A percentile compares a stretch with the other conserved stretches of the same genome.
Conservation (phyloP, 176 grass and related monocot species). For the Calamus simplicifolius region DNA sequence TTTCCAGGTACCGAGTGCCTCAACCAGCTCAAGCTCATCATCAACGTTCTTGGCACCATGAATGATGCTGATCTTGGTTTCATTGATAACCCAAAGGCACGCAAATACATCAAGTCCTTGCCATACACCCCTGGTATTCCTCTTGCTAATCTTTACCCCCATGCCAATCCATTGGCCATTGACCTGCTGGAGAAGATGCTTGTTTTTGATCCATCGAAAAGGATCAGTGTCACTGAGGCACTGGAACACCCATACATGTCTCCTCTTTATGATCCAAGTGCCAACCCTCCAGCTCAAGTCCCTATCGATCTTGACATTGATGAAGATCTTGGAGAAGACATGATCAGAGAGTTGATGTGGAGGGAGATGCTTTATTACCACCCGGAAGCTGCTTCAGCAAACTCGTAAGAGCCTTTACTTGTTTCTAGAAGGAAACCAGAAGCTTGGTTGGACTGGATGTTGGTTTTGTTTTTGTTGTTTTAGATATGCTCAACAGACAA, state of each 20-base stretch:
- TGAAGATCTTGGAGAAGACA: slow-evolving; percentile 32
- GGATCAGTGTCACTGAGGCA: slow-evolving; percentile 34
- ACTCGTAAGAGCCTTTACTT: slow-evolving; percentile 23
- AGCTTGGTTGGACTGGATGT: slow-evolving; percentile 1
- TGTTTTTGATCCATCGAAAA: slow-evolving; percentile 33
- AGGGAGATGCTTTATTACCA: slow-evolving; percentile 38
- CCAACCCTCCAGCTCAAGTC: slow-evolving; percentile 29
- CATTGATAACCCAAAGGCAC: slow-evolving; percentile 35
- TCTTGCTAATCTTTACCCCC: slow-evolving; percentile 24
- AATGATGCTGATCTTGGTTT: slow-evolving; percentile 32
- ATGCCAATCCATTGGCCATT: slow-evolving; percentile 30
- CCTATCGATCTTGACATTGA: slow-evolving; percentile 36
- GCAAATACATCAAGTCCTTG: slow-evolving; percentile 36
- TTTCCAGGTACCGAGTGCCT: slow-evolving; percentile 40
- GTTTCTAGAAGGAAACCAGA: slow-evolving; percentile 1
- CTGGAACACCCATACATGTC: slow-evolving; percentile 35
- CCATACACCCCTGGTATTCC: slow-evolving; percentile 33
- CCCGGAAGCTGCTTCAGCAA: slow-evolving; percentile 20
- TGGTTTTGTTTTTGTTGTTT: too few relatives aligned
- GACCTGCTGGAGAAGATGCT: slow-evolving; percentile 40
- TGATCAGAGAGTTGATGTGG: slow-evolving; percentile 44
- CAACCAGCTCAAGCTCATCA: slow-evolving; percentile 40
- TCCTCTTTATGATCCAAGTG: slow-evolving; percentile 23
- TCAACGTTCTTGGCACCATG: slow-evolving; percentile 35
- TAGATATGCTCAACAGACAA: too few relatives aligned